Evolutionary conservation across 2,329 filamentous ascomycete species (phyloP).

Genomic region (Penicillium janthinellum): DNA sequence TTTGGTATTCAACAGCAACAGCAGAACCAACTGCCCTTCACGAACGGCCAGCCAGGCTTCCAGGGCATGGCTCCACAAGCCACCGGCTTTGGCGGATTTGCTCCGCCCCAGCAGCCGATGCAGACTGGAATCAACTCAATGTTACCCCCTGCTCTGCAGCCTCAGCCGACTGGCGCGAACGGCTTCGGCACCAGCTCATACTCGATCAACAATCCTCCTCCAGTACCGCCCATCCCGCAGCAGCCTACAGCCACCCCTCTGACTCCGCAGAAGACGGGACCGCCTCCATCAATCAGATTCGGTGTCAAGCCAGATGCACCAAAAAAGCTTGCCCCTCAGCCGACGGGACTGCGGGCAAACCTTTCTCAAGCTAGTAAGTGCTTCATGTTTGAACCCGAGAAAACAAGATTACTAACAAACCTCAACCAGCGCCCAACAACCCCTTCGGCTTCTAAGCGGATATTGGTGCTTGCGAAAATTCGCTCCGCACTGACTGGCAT

Average conservation of each 20-base stretch:
- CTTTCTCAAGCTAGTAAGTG: conserved; percentile 93
- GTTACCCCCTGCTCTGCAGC: conserved; percentile 55
- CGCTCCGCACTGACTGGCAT: conserved; percentile 20
- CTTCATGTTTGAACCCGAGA: not conserved
- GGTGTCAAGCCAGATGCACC: conserved; percentile 70
- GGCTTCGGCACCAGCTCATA: conserved; percentile 51
- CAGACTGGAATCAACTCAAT: conserved; percentile 53
- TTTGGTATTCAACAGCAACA: conserved; percentile 52
- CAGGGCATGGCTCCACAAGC: conserved; percentile 53
- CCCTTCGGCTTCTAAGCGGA: conserved; percentile 66
- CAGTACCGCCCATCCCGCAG: conserved; percentile 59
- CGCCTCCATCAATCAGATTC: conserved; percentile 84
- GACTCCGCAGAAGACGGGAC: conserved; percentile 78
- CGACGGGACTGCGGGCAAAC: conserved; percentile 87
- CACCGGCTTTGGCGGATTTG: conserved; percentile 55
- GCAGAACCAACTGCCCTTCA: conserved; percentile 23
- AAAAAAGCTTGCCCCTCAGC: conserved; percentile 79
- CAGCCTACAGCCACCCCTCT: conserved; percentile 64
- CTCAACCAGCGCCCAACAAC: conserved; percentile 62
- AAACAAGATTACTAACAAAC: conserved; percentile 16
- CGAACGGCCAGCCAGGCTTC: conserved; percentile 36
- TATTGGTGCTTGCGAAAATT: not conserved
- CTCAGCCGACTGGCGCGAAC: conserved; percentile 53
- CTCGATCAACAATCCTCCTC: conserved; percentile 54
- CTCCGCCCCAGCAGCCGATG: conserved; percentile 53